phyloP scores from a whole-genome alignment of 441 rosid genomes.

The Populus tomentosa region DNA sequence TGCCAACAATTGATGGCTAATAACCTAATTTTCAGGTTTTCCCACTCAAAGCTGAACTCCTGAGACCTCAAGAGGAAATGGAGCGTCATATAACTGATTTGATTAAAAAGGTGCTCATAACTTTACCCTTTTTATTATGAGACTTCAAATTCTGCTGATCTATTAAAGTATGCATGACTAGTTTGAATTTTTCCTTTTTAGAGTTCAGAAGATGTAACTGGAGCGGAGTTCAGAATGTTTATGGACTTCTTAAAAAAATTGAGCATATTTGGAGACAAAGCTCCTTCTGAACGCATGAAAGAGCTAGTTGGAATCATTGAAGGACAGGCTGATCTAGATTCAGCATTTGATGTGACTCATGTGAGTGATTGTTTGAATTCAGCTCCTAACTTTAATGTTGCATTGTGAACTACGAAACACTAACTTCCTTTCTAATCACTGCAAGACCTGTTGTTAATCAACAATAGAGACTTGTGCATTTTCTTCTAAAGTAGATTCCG shows the following conservation, averaged over 20 bases:
- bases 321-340: slow-evolving; percentile 95
- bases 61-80: slow-evolving; percentile 94
- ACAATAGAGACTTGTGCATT: not conserved
- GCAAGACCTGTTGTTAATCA: not conserved
- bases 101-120: slow-evolving; percentile 65
- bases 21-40: slow-evolving; percentile 53
- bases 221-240: slow-evolving; percentile 95
- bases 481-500: not conserved
- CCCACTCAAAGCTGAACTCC: slow-evolving; percentile 80
- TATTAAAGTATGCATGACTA: slow-evolving; percentile 2
- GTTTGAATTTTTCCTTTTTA: slow-evolving; percentile 32
- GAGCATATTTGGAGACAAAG: slow-evolving; percentile 90
- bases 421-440: not conserved
- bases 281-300: slow-evolving; percentile 87
- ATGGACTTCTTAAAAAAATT: slow-evolving; percentile 91
- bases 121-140: not conserved
- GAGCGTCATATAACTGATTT: slow-evolving; percentile 88
- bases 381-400: not conserved
- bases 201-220: slow-evolving; percentile 95
- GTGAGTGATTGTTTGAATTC: not conserved
- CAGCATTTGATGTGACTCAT: slow-evolving; percentile 68
- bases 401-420: not conserved
- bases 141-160: not conserved
- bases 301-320: slow-evolving; percentile 86
- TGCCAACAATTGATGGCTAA: slow-evolving; percentile 12